phyloP scores from a whole-genome alignment of 2,329 filamentous ascomycete species.

The Colletotrichum gloeosporioides region DNA sequence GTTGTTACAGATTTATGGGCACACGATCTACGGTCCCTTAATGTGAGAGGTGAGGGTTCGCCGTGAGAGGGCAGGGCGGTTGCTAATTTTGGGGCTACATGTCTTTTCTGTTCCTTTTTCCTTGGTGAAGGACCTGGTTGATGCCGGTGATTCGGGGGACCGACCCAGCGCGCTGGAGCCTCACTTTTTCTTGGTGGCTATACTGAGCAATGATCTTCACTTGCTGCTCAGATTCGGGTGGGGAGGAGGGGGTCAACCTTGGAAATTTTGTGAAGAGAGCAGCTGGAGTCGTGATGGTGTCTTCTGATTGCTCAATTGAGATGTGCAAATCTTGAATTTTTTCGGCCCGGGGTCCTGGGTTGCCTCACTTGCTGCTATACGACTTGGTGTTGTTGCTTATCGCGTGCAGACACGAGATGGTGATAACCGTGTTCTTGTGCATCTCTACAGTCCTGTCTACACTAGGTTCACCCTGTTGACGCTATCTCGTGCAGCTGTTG shows the following conservation, averaged over 20 bases:
- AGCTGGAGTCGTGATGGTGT: neutral
- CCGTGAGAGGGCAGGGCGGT: neutral
- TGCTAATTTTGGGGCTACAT: neutral
- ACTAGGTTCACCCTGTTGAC: neutral
- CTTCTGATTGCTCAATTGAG: neutral
- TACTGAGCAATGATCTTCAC: neutral
- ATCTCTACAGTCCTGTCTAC: neutral
- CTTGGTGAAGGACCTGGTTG: neutral
- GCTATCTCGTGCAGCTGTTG: accelerated
- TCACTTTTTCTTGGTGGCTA: neutral
- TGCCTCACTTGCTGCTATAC: neutral
- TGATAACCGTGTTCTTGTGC: neutral
- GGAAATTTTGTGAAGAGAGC: neutral
- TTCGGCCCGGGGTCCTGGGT: neutral
- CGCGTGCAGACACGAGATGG: neutral
- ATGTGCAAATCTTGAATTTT: neutral
- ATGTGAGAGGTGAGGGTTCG: neutral
- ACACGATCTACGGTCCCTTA: neutral
- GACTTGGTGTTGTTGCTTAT: neutral
- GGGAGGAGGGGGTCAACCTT: neutral
- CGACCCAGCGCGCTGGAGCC: neutral
- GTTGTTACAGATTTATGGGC: neutral
- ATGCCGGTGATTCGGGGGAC: neutral
- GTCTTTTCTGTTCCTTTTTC: neutral
- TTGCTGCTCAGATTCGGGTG: neutral